Base-by-base conservation (phyloP, 768 basidiomycete genomes). In the Tremella mesenterica region DNA sequence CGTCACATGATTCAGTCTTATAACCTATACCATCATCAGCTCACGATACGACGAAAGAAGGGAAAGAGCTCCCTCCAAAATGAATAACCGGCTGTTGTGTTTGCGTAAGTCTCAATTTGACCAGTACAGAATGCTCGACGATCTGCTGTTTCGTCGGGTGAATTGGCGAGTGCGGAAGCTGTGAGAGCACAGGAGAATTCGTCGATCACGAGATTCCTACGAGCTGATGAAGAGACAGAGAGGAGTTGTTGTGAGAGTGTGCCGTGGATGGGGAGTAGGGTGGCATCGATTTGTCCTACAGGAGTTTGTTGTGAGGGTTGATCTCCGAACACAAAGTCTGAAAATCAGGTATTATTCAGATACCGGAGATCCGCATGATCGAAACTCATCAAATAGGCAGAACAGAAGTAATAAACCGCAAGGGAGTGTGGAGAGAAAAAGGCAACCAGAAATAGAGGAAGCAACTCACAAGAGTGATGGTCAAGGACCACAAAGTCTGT, bases 101-200 rank as follows among this genome's bases (percentile, higher is more conserved):
- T 79, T 2, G 77, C 60, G 59, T 85, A 87, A 0, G 78, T 77
- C 20, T 78, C 75, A 76, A 82, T 76, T 60, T 85, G 84, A 2
- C 75, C 77, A 1, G 73, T 73, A 61, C 84, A 83, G 60, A 85
- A 85, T 3, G 76, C 67, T 49, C 70, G 74, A 27, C 77, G 74
- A 16, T 81, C 79, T 4, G 65, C 69, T 23, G 73, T 70, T 13
- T 76, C 74, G 62, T 84, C 74, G 2, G 59, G 30, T 54, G 81
- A 81, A 8, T 69, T 69, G 6, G 77, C 68, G 16, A 84, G 61
- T 58, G 84, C 83, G 50, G 80, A 61, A 2, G 58, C 60, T 0
- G 77, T 48, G 49, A 67, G 50, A 60, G 57, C 85, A 80, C 59
- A 83, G 80, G 75, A 86, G 81, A 61, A 67, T 34, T 71, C 66